A percentile compares a stretch with the other conserved stretches of the same genome.
Conservation (phyloP, 176 grass and related monocot genomes). For the Dendrocalamus sinicus region DNA sequence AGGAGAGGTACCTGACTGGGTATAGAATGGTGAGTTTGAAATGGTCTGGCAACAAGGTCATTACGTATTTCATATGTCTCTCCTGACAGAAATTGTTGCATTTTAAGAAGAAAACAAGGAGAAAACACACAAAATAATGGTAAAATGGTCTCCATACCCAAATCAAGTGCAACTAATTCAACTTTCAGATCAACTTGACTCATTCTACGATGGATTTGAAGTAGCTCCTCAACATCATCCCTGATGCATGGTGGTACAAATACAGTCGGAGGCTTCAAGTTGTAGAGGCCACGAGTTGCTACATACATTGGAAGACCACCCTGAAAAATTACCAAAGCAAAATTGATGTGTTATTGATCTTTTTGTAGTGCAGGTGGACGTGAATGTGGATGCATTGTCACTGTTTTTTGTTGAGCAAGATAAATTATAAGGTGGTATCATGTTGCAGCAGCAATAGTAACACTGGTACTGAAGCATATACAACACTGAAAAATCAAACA, state of each 20-base stretch:
- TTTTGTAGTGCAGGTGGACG: slow-evolving; percentile 2
- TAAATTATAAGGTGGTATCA: neutral
- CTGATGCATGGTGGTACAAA: slow-evolving; percentile 93
- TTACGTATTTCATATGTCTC: slow-evolving; percentile 97
- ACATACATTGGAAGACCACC: slow-evolving; percentile 92
- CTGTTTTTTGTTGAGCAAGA: neutral
- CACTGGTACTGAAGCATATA: neutral
- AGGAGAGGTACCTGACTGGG: slow-evolving; percentile 76
- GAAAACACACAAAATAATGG: neutral
- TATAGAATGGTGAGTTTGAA: slow-evolving; percentile 86
- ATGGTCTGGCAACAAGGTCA: slow-evolving; percentile 94
- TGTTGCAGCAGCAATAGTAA: slow-evolving; percentile 4
- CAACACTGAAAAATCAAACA: neutral
- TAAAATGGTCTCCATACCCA: slow-evolving; percentile 65
- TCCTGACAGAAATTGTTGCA: slow-evolving; percentile 52
- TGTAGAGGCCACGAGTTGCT: slow-evolving; percentile 83
- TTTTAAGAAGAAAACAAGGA: slow-evolving; percentile 45
- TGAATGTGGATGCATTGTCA: neutral
- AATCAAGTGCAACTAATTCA: slow-evolving; percentile 89
- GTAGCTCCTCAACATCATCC: slow-evolving; percentile 79
- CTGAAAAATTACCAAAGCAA: slow-evolving; percentile 48
- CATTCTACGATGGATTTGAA: slow-evolving; percentile 83
- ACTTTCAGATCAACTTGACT: slow-evolving; percentile 75
- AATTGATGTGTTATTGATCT: neutral
- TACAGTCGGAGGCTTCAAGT: slow-evolving; percentile 84